Percentiles rank a stretch among this genome's conserved stretches.
phyloP scores from a whole-genome alignment of 1,284 basidiomycete species.

The Coniferiporia sulphurascens region DNA sequence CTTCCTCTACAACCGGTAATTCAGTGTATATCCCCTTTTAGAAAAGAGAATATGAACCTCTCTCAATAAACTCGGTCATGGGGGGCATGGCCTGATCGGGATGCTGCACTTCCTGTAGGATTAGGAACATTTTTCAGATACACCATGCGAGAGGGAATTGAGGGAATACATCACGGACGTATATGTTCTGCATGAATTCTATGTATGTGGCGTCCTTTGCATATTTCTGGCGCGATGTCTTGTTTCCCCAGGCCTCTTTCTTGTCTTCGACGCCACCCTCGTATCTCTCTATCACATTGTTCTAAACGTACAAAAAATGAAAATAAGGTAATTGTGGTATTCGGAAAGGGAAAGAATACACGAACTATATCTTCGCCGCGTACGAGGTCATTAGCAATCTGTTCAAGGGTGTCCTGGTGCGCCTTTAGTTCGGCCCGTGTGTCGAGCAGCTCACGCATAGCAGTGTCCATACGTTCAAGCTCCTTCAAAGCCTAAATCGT shows the following conservation, averaged over 20 bases:
- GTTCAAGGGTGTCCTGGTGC: constrained; percentile 50
- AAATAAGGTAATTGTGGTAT: constrained; percentile 1
- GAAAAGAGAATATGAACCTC: constrained; percentile 39
- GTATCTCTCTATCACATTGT: constrained; percentile 44
- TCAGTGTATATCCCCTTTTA: too few relatives aligned
- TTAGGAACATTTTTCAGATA: background rate
- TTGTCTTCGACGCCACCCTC: constrained; percentile 36
- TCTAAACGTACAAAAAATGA: constrained; percentile 31
- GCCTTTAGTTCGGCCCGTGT: constrained; percentile 52
- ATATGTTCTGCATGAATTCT: constrained; percentile 61
- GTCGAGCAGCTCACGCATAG: constrained; percentile 66
- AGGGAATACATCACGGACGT: constrained; percentile 41
- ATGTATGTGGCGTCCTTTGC: constrained; percentile 56
- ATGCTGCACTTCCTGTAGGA: constrained; percentile 59
- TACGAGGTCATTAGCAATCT: constrained; percentile 50
- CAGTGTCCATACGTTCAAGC: constrained; percentile 42
- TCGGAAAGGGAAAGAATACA: constrained; percentile 16
- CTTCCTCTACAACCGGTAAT: constrained; percentile 48
- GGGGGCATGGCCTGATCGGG: constrained; percentile 69
- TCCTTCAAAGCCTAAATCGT: constrained; percentile 12
- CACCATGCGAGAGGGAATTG: background rate
- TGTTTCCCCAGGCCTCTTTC: constrained; percentile 45
- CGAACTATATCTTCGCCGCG: constrained; percentile 55
- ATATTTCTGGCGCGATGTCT: constrained; percentile 73
- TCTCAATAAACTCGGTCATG: constrained; percentile 64